Evolutionary conservation across 2,329 filamentous ascomycete genomes (phyloP), one percentile per base, ranked within the genome.

Genomic region (Penicillium sp.): DNA sequence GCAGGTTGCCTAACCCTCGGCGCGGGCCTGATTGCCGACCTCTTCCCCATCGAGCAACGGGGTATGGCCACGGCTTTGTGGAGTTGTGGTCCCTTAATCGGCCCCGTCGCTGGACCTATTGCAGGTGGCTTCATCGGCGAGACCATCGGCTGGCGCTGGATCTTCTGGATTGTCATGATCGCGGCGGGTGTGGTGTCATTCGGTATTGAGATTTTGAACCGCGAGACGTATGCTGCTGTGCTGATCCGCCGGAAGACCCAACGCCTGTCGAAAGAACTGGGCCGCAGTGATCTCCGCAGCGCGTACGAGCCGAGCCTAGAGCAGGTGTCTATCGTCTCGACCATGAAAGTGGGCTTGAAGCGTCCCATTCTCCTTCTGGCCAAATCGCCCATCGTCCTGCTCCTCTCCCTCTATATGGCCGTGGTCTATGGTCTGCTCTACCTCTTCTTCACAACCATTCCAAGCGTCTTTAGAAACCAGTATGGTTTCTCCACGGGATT

Each of bases 381-480:
- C 54, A 79, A 81, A 22, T 83, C 85, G 58, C 73, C 79, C 1
- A 82, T 85, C 58, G 73, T 85, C 9, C 77, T 82, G 63, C 69
- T 79, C 18, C 73, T 83, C n/a, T 77, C 82, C 4, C 49, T 81
- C 9, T 82, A 83, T 63, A 78, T 81, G 69, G 47, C 79, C 0
- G 77, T 83, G 31, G 68, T 82, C 2, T 85, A 85, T 61, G 81
- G 83, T 3, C 73, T 83, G 9, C 72, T 84, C 10, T 85, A 83
- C 65, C 72, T 85, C 6, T 78, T 82, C 54, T 78, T 83, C 43
- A 79, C 81, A 1, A 83, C 81, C 0, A 82, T 83, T 56, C 75
- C 82, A 0, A 66, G 69, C 11, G 75, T 84, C 0, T 85, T 79
- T 71, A 73, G 75, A n/a, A 64, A 73, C 3, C 68, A 75, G 49